Evolutionary conservation across 495 filamentous ascomycete species (phyloP).

Genomic region (Penicillium odoratum): DNA sequence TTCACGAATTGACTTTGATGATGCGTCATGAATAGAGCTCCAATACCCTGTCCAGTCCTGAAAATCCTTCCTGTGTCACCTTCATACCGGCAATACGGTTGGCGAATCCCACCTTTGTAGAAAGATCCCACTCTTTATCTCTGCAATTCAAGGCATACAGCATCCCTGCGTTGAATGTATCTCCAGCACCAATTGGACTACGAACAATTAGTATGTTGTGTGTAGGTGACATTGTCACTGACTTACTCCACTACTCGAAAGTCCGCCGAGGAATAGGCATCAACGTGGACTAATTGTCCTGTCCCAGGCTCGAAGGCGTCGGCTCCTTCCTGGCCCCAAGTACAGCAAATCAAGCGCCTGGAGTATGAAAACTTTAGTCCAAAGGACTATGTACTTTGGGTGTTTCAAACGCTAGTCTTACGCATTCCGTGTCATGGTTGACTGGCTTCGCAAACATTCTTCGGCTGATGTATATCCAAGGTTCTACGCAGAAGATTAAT

Average conservation of each 20-base stretch:
- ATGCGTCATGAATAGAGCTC: not conserved
- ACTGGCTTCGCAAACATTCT: conserved; percentile 51
- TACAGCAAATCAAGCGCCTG: conserved; percentile 62
- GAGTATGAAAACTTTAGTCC: not conserved
- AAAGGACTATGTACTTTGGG: not conserved
- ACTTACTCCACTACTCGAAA: conserved; percentile 64
- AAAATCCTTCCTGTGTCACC: conserved; percentile 65
- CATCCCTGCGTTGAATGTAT: conserved; percentile 74
- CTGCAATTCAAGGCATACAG: conserved; percentile 59
- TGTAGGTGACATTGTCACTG: not conserved
- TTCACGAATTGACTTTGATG: too few relatives aligned
- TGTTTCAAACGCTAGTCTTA: conserved; percentile 18
- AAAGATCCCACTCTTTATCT: conserved; percentile 49
- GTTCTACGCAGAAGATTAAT: conserved; percentile 28
- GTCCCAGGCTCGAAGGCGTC: conserved; percentile 43
- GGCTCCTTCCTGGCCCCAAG: conserved; percentile 67
- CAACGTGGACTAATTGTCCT: conserved; percentile 40
- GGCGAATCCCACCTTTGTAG: conserved; percentile 58
- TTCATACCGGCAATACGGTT: conserved; percentile 68
- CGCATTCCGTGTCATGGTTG: conserved; percentile 41
- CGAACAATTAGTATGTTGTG: not conserved
- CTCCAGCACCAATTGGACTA: conserved; percentile 70
- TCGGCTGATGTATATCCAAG: conserved; percentile 50
- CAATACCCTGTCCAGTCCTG: conserved; percentile 45
- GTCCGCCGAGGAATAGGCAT: conserved; percentile 42